Conservation (phyloP, 208 protist genomes). For the Crithidia mellificae region DNA sequence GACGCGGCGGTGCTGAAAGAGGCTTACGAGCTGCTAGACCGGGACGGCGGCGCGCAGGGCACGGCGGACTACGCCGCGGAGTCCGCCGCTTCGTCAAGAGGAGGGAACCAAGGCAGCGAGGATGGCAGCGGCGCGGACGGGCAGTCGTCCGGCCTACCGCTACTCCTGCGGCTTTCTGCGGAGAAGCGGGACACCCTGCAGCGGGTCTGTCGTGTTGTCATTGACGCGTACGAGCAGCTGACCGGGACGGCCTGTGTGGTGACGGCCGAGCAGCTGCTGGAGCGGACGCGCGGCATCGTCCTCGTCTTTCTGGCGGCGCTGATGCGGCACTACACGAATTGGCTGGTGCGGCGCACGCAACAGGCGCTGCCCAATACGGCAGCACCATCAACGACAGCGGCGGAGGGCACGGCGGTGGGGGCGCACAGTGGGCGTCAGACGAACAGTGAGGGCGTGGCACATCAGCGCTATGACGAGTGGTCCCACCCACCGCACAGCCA, state of each 20-base stretch:
- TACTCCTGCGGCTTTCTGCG: constrained; percentile 26
- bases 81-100: too few relatives aligned
- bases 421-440: neutral
- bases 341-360: constrained; percentile 50
- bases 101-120: neutral
- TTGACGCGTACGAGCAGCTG: constrained; percentile 69
- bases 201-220: constrained; percentile 46
- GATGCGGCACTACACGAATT: constrained; percentile 76
- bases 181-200: constrained; percentile 21
- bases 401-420: too few relatives aligned
- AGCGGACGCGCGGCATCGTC: constrained; percentile 45
- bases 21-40: constrained; percentile 15
- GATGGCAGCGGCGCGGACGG: neutral
- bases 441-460: constrained; percentile 24
- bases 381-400: neutral
- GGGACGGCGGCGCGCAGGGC: neutral
- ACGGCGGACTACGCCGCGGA: too few relatives aligned
- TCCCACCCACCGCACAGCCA: constrained; percentile 64
- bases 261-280: constrained; percentile 54
- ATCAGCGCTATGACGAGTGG: constrained; percentile 54
- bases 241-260: constrained; percentile 54
- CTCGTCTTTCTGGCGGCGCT: constrained; percentile 71
- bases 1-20: constrained; percentile 39
- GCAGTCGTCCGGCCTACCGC: neutral
- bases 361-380: constrained; percentile 11